Base-by-base conservation (phyloP, 2,329 filamentous ascomycete species). In the Cladosporium sp. region DNA sequence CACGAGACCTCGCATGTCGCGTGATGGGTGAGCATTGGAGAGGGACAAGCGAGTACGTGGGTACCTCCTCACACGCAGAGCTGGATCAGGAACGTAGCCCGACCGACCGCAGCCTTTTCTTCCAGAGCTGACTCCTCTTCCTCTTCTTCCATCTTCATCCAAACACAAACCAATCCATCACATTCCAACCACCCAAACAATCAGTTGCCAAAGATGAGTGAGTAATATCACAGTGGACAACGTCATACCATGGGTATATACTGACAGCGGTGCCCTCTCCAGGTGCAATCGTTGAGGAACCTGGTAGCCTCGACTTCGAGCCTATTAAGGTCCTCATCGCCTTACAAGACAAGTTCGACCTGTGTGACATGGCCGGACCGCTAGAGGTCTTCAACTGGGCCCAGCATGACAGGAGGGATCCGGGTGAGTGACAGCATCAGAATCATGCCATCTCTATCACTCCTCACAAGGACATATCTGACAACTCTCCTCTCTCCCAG, bases 241-340 rank as follows among this genome's bases (percentile, higher is more conserved):
- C 12, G 4, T 28, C 24, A 22, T 7, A 10, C 17, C 13, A 9
- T 8, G 25, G 15, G 45, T 36, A 28, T 15, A 24, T 13, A 39
- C 51, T 54, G 51, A 54, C 39, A 9, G 32, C 8, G 17, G 1
- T 19, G 8, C 9, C 13, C 28, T 36, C 28, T 1, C 25, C 51
- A 54, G 51, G 77, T 78, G 77, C 77, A 74, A 75, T 77, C 63
- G 67, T 68, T 59, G 73, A 74, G 62, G 74, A 75, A 62, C 69
- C 69, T 60, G 49, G 53, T 51, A n/a, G 66, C 53, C 73, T 73
- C 63, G 66, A 64, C 52, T 65, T 67, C 58, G 72, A 75, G 67
- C 71, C 73, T 37, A 79, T 85, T 77, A 81, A 84, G 75, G 83
- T 85, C 68, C 80, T 85, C 72, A 80, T 85, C 70, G 75, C 79